Conservation (phyloP, 108 stramenopile genomes). For the Pseudonitzschia delicatissima region DNA sequence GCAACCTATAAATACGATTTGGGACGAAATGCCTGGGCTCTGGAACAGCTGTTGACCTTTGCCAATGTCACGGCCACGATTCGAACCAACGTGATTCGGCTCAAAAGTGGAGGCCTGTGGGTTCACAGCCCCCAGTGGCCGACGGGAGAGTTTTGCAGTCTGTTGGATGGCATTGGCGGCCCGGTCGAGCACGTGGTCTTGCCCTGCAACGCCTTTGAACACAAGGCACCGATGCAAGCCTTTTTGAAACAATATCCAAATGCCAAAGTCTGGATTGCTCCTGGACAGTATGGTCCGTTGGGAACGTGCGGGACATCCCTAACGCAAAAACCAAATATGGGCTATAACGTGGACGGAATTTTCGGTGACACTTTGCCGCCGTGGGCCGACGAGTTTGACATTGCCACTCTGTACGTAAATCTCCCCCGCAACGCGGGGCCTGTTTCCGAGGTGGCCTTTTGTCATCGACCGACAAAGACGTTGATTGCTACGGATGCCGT, state of each 20-base stretch:
- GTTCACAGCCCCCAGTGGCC: constrained; percentile 56
- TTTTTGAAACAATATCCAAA: constrained; percentile 42
- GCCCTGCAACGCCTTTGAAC: constrained; percentile 58
- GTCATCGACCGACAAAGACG: constrained; percentile 40
- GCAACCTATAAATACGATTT: constrained; percentile 55
- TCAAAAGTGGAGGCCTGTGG: constrained; percentile 52
- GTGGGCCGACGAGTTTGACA: constrained; percentile 51
- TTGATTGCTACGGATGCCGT: constrained; percentile 48
- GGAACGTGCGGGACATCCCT: constrained; percentile 35
- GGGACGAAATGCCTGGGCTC: constrained; percentile 59
- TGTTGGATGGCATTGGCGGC: constrained; percentile 39
- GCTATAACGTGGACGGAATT: constrained; percentile 55
- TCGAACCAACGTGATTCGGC: constrained; percentile 45
- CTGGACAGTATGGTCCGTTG: constrained; percentile 61
- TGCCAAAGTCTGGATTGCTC: constrained; percentile 50
- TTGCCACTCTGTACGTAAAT: constrained; percentile 46
- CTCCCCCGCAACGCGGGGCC: constrained; percentile 61
- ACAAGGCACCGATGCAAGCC: constrained; percentile 49
- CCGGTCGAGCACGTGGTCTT: constrained; percentile 47
- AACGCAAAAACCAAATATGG: constrained; percentile 35
- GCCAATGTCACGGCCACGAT: constrained; percentile 66
- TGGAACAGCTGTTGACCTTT: constrained; percentile 64
- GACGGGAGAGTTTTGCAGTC: constrained; percentile 52
- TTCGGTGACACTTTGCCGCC: constrained; percentile 32
- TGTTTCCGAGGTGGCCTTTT: constrained; percentile 49